phyloP scores from a whole-genome alignment of 1,139 yeast genomes.

The Geotrichum siamense region DNA sequence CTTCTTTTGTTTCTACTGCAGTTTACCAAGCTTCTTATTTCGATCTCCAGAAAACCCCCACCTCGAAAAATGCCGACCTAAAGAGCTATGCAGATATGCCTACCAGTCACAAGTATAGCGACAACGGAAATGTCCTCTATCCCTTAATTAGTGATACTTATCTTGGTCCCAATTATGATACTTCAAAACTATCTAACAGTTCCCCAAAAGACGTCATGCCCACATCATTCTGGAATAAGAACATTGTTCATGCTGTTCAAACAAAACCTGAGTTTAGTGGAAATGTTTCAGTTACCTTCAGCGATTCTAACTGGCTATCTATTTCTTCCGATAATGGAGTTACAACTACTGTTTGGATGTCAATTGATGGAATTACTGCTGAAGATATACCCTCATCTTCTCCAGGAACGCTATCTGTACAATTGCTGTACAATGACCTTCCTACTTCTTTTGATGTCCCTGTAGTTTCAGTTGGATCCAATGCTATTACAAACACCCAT shows the following conservation, averaged over 20 bases:
- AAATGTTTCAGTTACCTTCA: constrained; percentile 14
- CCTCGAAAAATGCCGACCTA: neutral
- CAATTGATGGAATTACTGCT: constrained; percentile 15
- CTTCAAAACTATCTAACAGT: neutral
- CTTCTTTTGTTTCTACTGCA: constrained; percentile 15
- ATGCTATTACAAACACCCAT: constrained; percentile 5
- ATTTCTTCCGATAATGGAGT: constrained; percentile 6
- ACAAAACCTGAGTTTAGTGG: constrained; percentile 16
- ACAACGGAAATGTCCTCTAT: constrained; percentile 8
- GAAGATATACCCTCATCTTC: constrained; percentile 11
- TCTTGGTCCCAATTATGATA: constrained; percentile 6
- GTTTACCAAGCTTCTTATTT: constrained; percentile 15
- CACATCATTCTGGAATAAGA: constrained; percentile 7
- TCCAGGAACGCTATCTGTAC: constrained; percentile 15
- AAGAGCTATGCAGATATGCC: constrained; percentile 4
- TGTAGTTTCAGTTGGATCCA: constrained; percentile 2
- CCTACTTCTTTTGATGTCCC: constrained; percentile 16
- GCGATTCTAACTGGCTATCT: constrained; percentile 16
- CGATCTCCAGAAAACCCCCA: constrained; percentile 9
- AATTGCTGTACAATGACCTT: constrained; percentile 13
- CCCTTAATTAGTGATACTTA: constrained; percentile 13
- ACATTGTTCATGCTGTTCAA: constrained; percentile 1
- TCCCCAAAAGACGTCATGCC: constrained; percentile 8
- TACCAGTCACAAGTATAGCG: constrained; percentile 4
- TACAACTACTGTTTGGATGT: constrained; percentile 15